Percentiles rank a stretch among this genome's conserved stretches.
These are phyloP conservation scores for Dothideomycetidae sp. DNA, from an alignment of 2,329 filamentous ascomycete genomes.

Conservation along the genomic window DNA sequence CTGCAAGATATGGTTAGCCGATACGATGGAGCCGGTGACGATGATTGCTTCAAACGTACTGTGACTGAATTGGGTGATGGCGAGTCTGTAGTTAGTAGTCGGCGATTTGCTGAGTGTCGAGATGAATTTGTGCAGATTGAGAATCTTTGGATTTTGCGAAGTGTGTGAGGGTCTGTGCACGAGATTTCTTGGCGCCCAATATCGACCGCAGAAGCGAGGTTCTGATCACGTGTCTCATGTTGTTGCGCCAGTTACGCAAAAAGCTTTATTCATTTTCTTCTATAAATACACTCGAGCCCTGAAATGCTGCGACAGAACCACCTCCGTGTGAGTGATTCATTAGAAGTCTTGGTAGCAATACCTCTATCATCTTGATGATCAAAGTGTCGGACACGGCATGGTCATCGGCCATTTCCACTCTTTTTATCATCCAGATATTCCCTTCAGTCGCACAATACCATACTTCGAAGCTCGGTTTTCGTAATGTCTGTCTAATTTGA, in stretches of 20 bases:
- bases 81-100: not conserved
- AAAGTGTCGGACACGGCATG: too few relatives aligned
- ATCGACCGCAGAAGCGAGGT: not conserved
- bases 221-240: not conserved
- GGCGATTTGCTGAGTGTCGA: constrained; percentile 1
- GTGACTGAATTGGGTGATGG: constrained; percentile 1
- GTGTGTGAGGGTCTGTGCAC: constrained; percentile 6
- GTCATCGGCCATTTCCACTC: too few relatives aligned
- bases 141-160: constrained; percentile 7
- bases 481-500: too few relatives aligned
- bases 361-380: too few relatives aligned
- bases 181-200: constrained; percentile 4
- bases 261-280: too few relatives aligned
- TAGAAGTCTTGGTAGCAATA: not conserved
- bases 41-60: constrained; percentile 2
- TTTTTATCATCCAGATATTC: too few relatives aligned
- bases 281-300: too few relatives aligned
- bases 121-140: constrained; percentile 3
- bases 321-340: not conserved
- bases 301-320: too few relatives aligned
- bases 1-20: constrained; percentile 29
- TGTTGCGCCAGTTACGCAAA: too few relatives aligned
- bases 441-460: too few relatives aligned
- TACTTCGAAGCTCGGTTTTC: too few relatives aligned
- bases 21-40: not conserved